Evolutionary conservation across 2,329 filamentous ascomycete species (phyloP).

Genomic region (Monosporascus sp.): DNA sequence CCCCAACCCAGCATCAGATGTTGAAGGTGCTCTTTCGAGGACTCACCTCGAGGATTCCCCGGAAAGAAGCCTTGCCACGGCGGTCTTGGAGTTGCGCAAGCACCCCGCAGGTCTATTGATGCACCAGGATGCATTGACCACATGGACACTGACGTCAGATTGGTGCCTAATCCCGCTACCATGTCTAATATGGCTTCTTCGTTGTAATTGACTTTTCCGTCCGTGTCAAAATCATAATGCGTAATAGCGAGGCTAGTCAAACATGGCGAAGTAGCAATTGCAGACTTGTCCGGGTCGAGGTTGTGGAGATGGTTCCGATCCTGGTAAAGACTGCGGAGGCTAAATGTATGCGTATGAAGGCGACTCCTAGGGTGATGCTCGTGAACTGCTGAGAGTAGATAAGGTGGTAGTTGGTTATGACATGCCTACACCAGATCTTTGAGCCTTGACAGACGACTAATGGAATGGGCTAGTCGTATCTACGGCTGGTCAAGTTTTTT

Average conservation of each 20-base stretch:
- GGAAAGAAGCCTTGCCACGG: too few relatives aligned
- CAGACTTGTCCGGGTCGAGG: background rate
- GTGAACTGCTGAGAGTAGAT: background rate
- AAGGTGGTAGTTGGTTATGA: background rate
- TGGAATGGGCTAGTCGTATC: background rate
- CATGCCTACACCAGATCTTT: background rate
- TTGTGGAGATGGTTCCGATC: background rate
- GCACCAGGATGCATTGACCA: too few relatives aligned
- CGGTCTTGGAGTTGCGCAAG: too few relatives aligned
- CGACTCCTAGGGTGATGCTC: background rate
- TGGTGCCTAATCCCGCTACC: background rate
- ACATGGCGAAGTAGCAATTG: background rate
- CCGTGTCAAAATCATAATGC: background rate
- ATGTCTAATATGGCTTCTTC: background rate
- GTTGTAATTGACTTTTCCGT: background rate
- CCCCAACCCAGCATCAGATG: too few relatives aligned
- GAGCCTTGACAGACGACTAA: background rate
- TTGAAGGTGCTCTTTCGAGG: too few relatives aligned
- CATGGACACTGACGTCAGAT: background rate
- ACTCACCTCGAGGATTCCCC: too few relatives aligned
- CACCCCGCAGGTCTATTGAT: too few relatives aligned
- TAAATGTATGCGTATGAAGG: background rate
- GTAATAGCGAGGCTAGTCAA: background rate
- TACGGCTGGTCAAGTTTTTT: background rate
- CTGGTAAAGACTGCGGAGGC: background rate